These are phyloP conservation scores for Aspergillus ochraceoroseus DNA, from an alignment of 2,329 filamentous ascomycete genomes.

Conservation along the genomic window DNA sequence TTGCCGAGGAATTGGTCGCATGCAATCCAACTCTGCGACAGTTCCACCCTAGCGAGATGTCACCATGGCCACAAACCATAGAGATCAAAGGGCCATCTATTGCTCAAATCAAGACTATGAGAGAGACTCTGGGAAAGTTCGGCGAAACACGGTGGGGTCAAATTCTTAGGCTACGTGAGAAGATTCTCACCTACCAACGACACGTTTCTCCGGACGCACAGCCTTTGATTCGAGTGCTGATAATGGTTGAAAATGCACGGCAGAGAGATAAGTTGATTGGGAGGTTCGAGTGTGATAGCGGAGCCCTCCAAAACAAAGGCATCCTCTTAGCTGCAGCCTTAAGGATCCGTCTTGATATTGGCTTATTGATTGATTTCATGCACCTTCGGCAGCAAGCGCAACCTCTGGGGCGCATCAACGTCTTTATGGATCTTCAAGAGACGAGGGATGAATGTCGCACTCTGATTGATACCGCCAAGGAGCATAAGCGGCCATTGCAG, in stretches of 20 bases:
- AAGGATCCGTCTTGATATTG: constrained; percentile 48
- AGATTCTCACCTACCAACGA: constrained; percentile 30
- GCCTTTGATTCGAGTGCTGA: constrained; percentile 36
- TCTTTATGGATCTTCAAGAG: constrained; percentile 26
- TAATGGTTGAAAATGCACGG: constrained; percentile 33
- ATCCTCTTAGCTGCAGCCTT: constrained; percentile 45
- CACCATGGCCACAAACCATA: constrained; percentile 2
- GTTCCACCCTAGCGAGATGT: background rate
- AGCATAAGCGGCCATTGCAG: constrained; percentile 39
- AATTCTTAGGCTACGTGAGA: constrained; percentile 27
- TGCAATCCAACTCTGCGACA: no score
- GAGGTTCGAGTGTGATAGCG: constrained; percentile 25
- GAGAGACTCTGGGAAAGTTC: constrained; percentile 18
- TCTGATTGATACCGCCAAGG: constrained; percentile 40
- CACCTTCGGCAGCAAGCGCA: no score
- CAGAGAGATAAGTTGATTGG: constrained; percentile 24
- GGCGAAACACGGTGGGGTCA: constrained; percentile 24
- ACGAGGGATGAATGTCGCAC: constrained; percentile 40
- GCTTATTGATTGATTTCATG: constrained; percentile 47
- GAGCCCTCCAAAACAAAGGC: constrained; percentile 37
- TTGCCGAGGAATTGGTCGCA: constrained; percentile 1
- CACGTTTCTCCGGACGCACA: constrained; percentile 38
- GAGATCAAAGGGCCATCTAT: constrained; percentile 16
- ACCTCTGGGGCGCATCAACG: background rate
- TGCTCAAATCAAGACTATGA: constrained; percentile 26